Evolutionary conservation across 768 basidiomycete species (phyloP), one percentile per base, ranked within the genome.

Genomic region (Rhodocollybia butyracea): DNA sequence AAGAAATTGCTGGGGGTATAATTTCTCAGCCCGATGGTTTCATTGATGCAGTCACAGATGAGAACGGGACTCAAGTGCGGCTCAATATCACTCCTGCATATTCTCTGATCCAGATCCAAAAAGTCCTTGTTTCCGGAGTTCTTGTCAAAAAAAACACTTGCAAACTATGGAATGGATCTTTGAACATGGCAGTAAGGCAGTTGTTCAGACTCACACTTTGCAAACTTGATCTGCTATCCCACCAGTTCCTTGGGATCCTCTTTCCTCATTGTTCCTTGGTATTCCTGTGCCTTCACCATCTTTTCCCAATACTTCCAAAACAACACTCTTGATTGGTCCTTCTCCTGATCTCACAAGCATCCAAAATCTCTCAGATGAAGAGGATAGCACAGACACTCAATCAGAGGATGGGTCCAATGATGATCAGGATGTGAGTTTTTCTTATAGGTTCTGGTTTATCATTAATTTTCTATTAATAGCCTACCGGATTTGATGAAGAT

Each of bases 151-250:
- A 10, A 55, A 56, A 15, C 60, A 61, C 27, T 8, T 30, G 21
- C 56, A 58, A 36, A 59, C 58, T 19, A 46, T 61, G 6, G 11
- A 55, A n/a, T 58, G 57, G 58, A 26, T 61, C 5, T 45, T 24
- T 45, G 43, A 45, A 17, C 43, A 45, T 45, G 43, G 43, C 10
- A 29, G 21, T n/a, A 24, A 24, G 7, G 43, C 43, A n/a, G 43
- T 45, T 22, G 43, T 45, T 29, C 21, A 22, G 17, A 45, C 43
- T n/a, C 55, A 56, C 3, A 61, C 55, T 10, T 46, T 61, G 3
- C 58, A 51, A n/a, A 59, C 51, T 24, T 51, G 58, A 24, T 47
- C 60, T 34, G 24, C 36, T 8, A 26, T 29, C 7, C 22, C 26
- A 29, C 21, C 29, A 19, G 36, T 46, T 8, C 32, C 52, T 15